Conservation (phyloP, 257 asterid genomes). For the Solanum stenotomum region DNA sequence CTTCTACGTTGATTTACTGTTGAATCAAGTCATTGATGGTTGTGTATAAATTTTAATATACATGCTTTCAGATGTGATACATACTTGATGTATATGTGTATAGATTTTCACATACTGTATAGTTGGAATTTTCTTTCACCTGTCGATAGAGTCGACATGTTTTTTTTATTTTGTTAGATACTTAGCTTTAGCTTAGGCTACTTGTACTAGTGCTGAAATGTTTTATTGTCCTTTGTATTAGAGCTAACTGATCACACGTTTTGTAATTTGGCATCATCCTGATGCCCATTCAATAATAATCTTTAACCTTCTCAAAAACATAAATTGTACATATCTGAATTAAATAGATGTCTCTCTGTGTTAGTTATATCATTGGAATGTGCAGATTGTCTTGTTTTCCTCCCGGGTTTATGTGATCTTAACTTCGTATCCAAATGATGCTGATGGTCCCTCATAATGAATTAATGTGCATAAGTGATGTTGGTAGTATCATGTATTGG, state of each 20-base stretch:
- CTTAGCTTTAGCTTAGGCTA: neutral
- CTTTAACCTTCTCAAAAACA: neutral
- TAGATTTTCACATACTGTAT: neutral
- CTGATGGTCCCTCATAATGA: neutral
- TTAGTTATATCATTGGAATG: neutral
- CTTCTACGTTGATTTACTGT: neutral
- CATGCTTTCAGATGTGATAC: neutral
- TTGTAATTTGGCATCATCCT: neutral
- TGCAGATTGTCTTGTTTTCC: neutral
- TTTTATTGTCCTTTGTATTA: neutral
- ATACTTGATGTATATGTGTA: neutral
- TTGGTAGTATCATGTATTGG: neutral
- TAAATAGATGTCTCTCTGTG: neutral
- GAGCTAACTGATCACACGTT: neutral
- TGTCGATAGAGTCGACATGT: neutral
- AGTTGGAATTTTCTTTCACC: neutral
- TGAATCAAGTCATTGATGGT: neutral
- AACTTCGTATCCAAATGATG: neutral
- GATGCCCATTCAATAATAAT: neutral
- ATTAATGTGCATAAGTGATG: neutral
- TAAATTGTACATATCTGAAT: neutral
- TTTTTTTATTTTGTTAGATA: neutral
- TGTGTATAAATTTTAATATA: neutral
- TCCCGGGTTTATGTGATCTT: neutral
- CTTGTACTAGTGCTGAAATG: neutral